Base-by-base conservation (phyloP, 495 filamentous ascomycete species). In the Geoglossum glabrum region DNA sequence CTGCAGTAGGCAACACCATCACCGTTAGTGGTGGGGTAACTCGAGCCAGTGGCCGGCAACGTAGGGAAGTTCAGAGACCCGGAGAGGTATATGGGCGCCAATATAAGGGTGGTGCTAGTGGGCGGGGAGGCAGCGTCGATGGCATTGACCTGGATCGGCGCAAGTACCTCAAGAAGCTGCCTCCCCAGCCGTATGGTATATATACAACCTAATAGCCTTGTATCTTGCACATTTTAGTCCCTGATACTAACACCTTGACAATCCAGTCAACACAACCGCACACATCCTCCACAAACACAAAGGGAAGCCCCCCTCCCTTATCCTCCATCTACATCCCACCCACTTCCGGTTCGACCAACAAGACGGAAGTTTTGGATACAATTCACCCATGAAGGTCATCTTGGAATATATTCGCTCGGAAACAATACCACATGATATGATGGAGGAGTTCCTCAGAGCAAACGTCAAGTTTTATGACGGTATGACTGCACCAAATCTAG, bases 301-400 rank as follows among this genome's bases (percentile, higher is more conserved):
- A 4, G 89, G 83, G 62, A 72, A 72, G 10, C 78, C 78, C 13
- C 90, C 93, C 0, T 95, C 88, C 11, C 72, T 97, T 9, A 80
- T 89, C 45, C 70, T 99, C 36, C 89, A 97, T 69, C 71, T 99
- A 0, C 81, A 95, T 65, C 77, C 80, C 3, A 84, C 75, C 4
- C 80, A 95, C 70, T 96, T 94, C 66, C 84, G 87, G 52, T 94
- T 99, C 68, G 92, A 97, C 61, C 80, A 88, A 60, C 90, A 95
- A 70, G 87, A 96, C 68, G 88, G 90, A 60, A 86, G 83, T 65
- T 95, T 95, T 62, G 73, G 77, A 1, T 96, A 96, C 67, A 85
- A 84, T 61, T 95, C 89, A 7, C 86, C 90, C 50, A 95, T 97
- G 87, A 80, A 77, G 63, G 69, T 86, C 57, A 78, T 95, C 38